Evolutionary conservation across 192 early-diverging fungal genomes (phyloP), one percentile per base, ranked within the genome.

Genomic region (Neocallimastix lanati): DNA sequence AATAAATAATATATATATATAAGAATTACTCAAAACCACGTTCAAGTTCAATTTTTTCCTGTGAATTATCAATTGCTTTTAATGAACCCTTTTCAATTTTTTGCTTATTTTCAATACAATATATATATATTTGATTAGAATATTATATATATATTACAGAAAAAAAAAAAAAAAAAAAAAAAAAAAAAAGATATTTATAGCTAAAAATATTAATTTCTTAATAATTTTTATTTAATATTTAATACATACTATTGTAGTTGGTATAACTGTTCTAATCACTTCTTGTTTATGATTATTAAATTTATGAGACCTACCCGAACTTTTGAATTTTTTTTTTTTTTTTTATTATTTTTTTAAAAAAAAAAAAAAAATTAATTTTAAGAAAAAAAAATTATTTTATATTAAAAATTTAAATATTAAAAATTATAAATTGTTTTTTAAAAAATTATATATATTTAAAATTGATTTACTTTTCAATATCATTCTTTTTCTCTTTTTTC

Each of bases 21-120:
- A 76, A 27, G 6, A 80, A 78, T 81, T 80, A 88, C 87, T 81
- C 79, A 38, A 84, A 84, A n/a, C 87, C 88, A 12, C 88, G 79
- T 67, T 88, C 88, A 15, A 89, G 38, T 58, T 89, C 87, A 25
- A 83, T 67, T 40, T 13, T 81, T 58, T 79, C 38, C 80, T 80
- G 78, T 67, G 40, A 79, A 29, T 36, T 79, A 79, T 81, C 80
- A 28, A 58, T 78, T 77, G 11, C 76, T 77, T 77, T 29, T 6
- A 6, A 6, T 28, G 76, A 29, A 78, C 78, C 78, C 27, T 38
- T 30, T 78, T 28, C 7, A 28, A 9, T 28, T 9, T 78, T 78
- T 78, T 4, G 4, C 4, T 78, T 50, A 25, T n/a, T 78, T 30
- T 6, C 7, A n/a, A n/a, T n/a, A n/a, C n/a, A n/a, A n/a, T n/a